Conservation (phyloP, 2,329 filamentous ascomycete genomes). For the Colletotrichum coccodes region DNA sequence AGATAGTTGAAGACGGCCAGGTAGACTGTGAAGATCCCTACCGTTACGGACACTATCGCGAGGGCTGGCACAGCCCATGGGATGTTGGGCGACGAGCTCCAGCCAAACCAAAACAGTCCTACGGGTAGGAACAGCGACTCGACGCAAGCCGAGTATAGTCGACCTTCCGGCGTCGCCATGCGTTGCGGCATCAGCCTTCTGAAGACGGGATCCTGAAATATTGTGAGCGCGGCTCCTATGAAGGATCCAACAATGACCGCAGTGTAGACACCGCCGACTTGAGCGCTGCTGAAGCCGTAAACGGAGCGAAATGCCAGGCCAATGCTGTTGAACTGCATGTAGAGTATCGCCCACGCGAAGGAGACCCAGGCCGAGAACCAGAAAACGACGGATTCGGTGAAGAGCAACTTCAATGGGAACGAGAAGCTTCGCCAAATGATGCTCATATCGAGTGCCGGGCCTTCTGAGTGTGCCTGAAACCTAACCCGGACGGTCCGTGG, state of each 20-base stretch:
- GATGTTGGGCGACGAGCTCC: conserved; percentile 61
- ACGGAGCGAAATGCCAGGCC: conserved; percentile 73
- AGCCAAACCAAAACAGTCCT: conserved; percentile 77
- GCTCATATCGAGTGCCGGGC: conserved; percentile 34
- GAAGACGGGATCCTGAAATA: conserved; percentile 65
- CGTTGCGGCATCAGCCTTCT: conserved; percentile 54
- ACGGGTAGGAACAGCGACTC: conserved; percentile 71
- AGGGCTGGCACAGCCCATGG: conserved; percentile 74
- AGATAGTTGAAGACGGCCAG: conserved; percentile 77
- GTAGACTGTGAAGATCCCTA: conserved; percentile 76
- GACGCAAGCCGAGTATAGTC: conserved; percentile 72
- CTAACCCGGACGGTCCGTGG: background rate
- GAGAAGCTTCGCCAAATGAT: conserved; percentile 41
- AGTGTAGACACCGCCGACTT: conserved; percentile 72
- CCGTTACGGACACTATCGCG: conserved; percentile 70
- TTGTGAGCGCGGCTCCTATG: conserved; percentile 64
- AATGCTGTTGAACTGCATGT: conserved; percentile 66
- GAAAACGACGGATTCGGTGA: conserved; percentile 70
- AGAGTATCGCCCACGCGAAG: conserved; percentile 77
- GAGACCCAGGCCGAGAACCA: conserved; percentile 77
- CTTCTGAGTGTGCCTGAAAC: conserved; percentile 22
- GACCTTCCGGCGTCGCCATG: conserved; percentile 61
- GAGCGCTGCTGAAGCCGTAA: conserved; percentile 68
- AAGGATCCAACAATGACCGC: conserved; percentile 49
- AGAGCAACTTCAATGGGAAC: conserved; percentile 54